Base-by-base conservation (phyloP, 2,329 filamentous ascomycete genomes). In the Pochonia chlamydosporia region DNA sequence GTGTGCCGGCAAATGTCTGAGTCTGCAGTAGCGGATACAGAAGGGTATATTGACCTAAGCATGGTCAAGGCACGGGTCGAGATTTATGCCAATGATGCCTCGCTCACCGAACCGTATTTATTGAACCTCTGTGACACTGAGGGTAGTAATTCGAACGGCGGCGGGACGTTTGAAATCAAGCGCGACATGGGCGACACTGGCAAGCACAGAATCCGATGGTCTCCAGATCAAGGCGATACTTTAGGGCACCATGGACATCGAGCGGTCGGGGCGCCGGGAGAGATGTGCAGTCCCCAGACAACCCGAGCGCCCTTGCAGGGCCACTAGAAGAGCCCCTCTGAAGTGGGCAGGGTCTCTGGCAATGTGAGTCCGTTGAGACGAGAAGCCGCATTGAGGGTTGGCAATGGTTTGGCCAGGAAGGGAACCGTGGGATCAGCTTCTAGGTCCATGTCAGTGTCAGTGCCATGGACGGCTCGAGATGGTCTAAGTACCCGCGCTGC, bases 71-170 rank as follows among this genome's bases (percentile, higher is more conserved):
- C 84, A 9, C 76, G 79, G 46, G 74, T 87, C 25, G 81, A 83
- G 46, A 74, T 74, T 46, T 78, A 84, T 49, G 59, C 61, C 6
- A 63, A 62, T n/a, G 65, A 68, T 9, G 41, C 54, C 11, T 58
- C 42, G 44, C 58, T 66, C 26, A 58, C 73, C 54, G 64, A 81
- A 72, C 59, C 75, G 23, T 91, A 96, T 58, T 75, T 97, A 56
- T 75, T 92, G 33, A 82, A 87, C 48, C 85, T 95, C 49, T 93
- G 88, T 63, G 92, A 97, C 58, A 96, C 92, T 1, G 89, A 96
- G 63, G 93, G 93, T 48, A 95, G 86, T 58, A 63, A 72, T 2
- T 81, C 84, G 49, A 97, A 97, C 58, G 93, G 93, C 40, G 92
- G 92, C 39, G 93, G 93, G n/a, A 85, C 79, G 23, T 95, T 99